These are phyloP conservation scores for Penicillium cinerascens DNA, from an alignment of 495 filamentous ascomycete genomes.

Conservation along the genomic window DNA sequence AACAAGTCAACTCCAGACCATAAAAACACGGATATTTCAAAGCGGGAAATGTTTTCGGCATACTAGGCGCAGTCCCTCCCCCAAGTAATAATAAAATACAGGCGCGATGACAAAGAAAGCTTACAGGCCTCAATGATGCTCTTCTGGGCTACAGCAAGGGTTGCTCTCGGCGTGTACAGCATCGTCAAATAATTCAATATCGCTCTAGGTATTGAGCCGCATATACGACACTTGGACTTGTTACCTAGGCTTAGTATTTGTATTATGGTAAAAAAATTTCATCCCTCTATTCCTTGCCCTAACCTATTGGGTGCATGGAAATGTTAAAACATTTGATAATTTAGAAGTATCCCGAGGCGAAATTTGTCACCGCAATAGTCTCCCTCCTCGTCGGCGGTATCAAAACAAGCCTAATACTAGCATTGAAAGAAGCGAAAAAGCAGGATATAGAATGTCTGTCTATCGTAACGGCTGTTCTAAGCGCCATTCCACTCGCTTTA, in stretches of 20 bases:
- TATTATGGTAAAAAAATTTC: constrained; percentile 52
- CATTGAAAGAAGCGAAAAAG: constrained; percentile 39
- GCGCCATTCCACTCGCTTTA: constrained; percentile 52
- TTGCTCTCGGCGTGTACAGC: constrained; percentile 64
- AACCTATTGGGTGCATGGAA: neutral
- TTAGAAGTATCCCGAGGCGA: constrained; percentile 45
- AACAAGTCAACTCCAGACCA: neutral
- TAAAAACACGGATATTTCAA: constrained; percentile 46
- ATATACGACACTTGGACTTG: constrained; percentile 56
- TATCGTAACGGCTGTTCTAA: constrained; percentile 58
- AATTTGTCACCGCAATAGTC: constrained; percentile 38
- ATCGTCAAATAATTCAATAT: constrained; percentile 59
- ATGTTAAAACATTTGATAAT: constrained; percentile 4
- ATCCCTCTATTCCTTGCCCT: constrained; percentile 3
- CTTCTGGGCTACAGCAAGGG: constrained; percentile 60
- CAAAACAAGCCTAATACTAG: constrained; percentile 50
- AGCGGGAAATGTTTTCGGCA: constrained; percentile 56
- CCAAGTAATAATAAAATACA: constrained; percentile 63
- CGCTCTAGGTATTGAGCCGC: constrained; percentile 57
- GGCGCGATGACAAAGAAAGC: constrained; percentile 55
- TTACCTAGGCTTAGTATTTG: constrained; percentile 63
- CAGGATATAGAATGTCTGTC: constrained; percentile 47
- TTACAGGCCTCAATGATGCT: constrained; percentile 65
- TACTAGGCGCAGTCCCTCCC: constrained; percentile 56
- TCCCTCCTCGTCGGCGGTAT: constrained; percentile 46